Base-by-base conservation (phyloP, 495 filamentous ascomycete genomes). In the Oleoguttula mirabilis region DNA sequence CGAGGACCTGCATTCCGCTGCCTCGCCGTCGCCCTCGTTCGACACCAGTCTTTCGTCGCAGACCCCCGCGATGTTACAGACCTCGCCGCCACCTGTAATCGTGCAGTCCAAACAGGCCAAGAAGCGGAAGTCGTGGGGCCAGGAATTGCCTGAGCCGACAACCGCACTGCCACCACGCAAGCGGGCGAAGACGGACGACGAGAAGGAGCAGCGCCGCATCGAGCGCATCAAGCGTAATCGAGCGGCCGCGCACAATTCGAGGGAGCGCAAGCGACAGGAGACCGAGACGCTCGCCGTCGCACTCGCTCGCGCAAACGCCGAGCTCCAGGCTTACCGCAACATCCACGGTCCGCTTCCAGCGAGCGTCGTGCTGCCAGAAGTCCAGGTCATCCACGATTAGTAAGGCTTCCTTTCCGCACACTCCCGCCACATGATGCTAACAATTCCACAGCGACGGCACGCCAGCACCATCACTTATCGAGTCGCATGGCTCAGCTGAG, bases 121-220 rank as follows among this genome's bases (percentile, higher is more conserved):
- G 78, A 98, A 98, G 73, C 72, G 90, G 61, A 98, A 96, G 70
- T 94, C 88, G 45, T 98, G 90, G 90, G 90, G 90, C 51, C 90
- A 98, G 65, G 82, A 92, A 65, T 78, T 98, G 33, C 90, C 90
- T 19, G 84, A 84, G 54, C 90, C 90, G 16, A 98, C 90, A 73
- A 98, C 90, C 30, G 94, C 92, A 54, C 74, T 98, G 21, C 90
- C 90, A 51, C 90, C 90, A 43, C 78, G 88, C 44, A 98, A 98
- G 75, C 87, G 90, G 45, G 90, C 90, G 54, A 98, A 95, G 74
- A 98, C 90, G 21, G 87, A 60, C 41, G 90, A 94, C 59, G 90
- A 98, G 63, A 98, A 98, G 64, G 90, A 96, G 64, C 90, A 98
- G 64, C 81, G 90, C 34, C 83, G 90, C 39, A 88, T 96, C 51